Base-by-base conservation (phyloP, 2,329 filamentous ascomycete species). In the Tetracladium maxilliforme region DNA sequence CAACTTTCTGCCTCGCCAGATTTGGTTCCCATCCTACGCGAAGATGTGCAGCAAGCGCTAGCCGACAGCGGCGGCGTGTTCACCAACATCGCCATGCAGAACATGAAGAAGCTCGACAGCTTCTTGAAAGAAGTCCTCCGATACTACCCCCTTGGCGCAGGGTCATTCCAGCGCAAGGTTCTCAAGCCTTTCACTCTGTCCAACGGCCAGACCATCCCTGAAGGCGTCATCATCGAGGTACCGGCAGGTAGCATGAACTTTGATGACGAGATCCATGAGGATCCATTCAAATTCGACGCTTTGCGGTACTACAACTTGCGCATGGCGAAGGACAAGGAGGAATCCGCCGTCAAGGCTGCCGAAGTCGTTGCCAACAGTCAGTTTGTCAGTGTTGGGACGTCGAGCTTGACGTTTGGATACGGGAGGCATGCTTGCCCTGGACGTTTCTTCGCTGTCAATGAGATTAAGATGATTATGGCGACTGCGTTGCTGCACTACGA, bases 111-210 rank as follows among this genome's bases (percentile, higher is more conserved):
- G n/a, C n/a, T n/a, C n/a, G 47, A 50, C 28, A 43, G 38, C 25
- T 48, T 42, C 35, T 47, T 50, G 43, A 49, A 49, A 21, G 44
- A 48, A 28, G 36, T 33, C 7, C 36, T 35, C 6, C 45, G 43
- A n/a, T n/a, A n/a, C n/a, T n/a, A n/a, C n/a, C n/a, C n/a, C n/a
- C n/a, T n/a, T n/a, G n/a, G n/a, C n/a, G n/a, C 16, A 47, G 51
- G 48, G 2, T 54, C 61, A 4, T 67, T 68, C 41, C 40, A 42
- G 14, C 60, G 64, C 30, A 62, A 59, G 33, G 61, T 64, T 7
- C 43, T 61, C 18, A 52, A 57, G 34, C 48, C 56, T 4, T 52
- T 70, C 35, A 54, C 53, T 3, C 56, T 69, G 3, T 65, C 62
- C 22, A 63, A 64, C 38, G 66, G 65, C 10, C 58, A 66, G 23